These are phyloP conservation scores for Venturia effusa DNA, from an alignment of 2,329 filamentous ascomycete species.

Conservation along the genomic window DNA sequence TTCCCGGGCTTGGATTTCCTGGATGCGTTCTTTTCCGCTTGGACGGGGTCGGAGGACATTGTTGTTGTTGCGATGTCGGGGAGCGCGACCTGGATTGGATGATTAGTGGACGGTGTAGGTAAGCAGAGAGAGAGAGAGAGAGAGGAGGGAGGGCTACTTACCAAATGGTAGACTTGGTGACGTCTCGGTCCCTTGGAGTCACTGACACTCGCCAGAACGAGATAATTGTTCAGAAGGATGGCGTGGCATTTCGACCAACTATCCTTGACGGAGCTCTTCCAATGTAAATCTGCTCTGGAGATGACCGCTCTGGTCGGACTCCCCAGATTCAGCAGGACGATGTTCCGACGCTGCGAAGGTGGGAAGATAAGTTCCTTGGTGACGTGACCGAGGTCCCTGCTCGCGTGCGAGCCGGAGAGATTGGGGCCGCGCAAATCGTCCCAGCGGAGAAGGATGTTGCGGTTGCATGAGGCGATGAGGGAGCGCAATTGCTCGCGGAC, in stretches of 20 bases:
- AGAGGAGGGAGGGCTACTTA: background rate
- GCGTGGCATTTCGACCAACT: slow-evolving; percentile 9
- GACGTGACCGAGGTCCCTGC: background rate
- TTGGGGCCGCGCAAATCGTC: slow-evolving; percentile 1
- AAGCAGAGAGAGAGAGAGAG: no score
- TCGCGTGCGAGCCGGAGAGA: slow-evolving; percentile 1
- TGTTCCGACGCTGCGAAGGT: background rate
- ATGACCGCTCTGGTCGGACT: slow-evolving; percentile 2
- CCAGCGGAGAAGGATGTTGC: slow-evolving; percentile 7
- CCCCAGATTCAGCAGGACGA: background rate
- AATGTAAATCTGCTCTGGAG: slow-evolving; percentile 3
- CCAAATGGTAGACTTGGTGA: slow-evolving; percentile 5
- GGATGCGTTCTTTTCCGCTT: background rate
- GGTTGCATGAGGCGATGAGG: slow-evolving; percentile 5
- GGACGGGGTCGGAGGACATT: background rate
- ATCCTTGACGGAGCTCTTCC: background rate
- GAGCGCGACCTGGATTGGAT: background rate
- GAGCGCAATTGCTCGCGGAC: slow-evolving; percentile 7
- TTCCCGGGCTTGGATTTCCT: slow-evolving; percentile 4
- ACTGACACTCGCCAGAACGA: background rate
- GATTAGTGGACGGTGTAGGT: background rate
- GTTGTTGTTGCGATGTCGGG: slow-evolving; percentile 4
- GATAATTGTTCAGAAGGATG: slow-evolving; percentile 4
- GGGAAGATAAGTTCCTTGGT: slow-evolving; percentile 6
- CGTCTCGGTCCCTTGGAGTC: background rate